Base-by-base conservation (phyloP, 2,329 filamentous ascomycete species). In the Cladosporium sp. region DNA sequence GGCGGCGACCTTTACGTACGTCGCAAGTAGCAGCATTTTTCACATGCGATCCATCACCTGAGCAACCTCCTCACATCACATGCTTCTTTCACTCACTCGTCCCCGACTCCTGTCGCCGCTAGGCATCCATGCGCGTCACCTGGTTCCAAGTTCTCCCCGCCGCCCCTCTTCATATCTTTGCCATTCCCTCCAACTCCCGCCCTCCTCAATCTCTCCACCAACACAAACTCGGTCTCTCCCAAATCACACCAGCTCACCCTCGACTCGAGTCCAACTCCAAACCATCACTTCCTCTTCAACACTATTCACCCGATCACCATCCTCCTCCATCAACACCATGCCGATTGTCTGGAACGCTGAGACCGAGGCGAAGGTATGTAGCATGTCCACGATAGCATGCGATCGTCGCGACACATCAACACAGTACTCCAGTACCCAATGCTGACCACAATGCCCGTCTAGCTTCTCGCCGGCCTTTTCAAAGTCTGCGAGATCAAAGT, bases 301-400 rank as follows among this genome's bases (percentile, higher is more conserved):
- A 33, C 7, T 10, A 16, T 21, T 28, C 33, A 26, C 5, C 10
- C 33, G 53, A 28, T 6, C 61, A 40, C 37, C 61, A 37, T 31
- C 44, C 23, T 44, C 21, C 44, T 66, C 0, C 56, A 12, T 16
- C 35, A 28, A n/a, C 56, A 74, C 29, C 11, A 76, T 76, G 74
- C 74, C 73, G 59, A 71, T 77, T 67, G 68, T 63, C 26, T 77
- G 75, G 74, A 70, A 69, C 63, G 55, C 74, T 11, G 68, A 71
- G 21, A 69, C 71, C 3, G 72, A 77, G 40, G 72, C 72, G 40
- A 74, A 75, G 40, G 40, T 46, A 46, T 10, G 40, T 46, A 21
- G 3, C 40, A 46, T 1, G 6, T 11, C 40, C n/a, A 4, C 21
- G 40, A 23, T 10, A 2, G n/a, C 40, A 7, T 11, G 21, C 40